Percentiles rank a stretch among this genome's conserved stretches.
Evolutionary conservation across 768 basidiomycete species (phyloP).

Genomic region (Leccinum subgranulosum): DNA sequence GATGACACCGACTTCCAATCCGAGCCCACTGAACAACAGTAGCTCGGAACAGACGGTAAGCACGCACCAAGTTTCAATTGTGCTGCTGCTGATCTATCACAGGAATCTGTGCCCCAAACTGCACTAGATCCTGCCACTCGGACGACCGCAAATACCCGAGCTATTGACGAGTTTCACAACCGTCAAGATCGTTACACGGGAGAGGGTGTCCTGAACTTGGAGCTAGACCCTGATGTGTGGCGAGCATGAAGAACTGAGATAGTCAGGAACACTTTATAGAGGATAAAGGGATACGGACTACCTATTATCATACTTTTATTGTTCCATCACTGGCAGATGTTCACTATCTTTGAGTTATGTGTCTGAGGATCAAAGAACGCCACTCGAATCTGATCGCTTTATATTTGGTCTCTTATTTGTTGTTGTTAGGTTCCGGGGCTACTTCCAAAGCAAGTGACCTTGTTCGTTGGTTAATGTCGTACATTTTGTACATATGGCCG

Average conservation of each 20-base stretch:
- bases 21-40: constrained; percentile 1
- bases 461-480: constrained; percentile 18
- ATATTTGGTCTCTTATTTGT: constrained; percentile 5
- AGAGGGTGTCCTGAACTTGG: constrained; percentile 15
- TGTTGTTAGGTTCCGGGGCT: constrained; percentile 14
- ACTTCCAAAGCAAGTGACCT: constrained; percentile 4
- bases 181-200: constrained; percentile 10
- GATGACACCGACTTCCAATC: constrained; percentile 6
- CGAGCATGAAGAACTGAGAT: neutral
- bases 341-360: neutral
- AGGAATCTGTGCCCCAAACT: neutral
- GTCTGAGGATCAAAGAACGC: neutral
- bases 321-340: no score
- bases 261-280: neutral
- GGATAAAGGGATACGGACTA: neutral
- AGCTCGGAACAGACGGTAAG: constrained; percentile 8
- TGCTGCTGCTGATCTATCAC: neutral
- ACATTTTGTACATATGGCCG: constrained; percentile 65
- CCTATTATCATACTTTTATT: neutral
- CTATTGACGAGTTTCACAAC: constrained; percentile 8
- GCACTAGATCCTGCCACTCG: neutral
- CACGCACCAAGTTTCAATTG: neutral
- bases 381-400: neutral
- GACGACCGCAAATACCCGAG: neutral
- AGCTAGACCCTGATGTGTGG: neutral